Conservation (phyloP, 768 basidiomycete genomes). For the Tricholoma sp. region DNA sequence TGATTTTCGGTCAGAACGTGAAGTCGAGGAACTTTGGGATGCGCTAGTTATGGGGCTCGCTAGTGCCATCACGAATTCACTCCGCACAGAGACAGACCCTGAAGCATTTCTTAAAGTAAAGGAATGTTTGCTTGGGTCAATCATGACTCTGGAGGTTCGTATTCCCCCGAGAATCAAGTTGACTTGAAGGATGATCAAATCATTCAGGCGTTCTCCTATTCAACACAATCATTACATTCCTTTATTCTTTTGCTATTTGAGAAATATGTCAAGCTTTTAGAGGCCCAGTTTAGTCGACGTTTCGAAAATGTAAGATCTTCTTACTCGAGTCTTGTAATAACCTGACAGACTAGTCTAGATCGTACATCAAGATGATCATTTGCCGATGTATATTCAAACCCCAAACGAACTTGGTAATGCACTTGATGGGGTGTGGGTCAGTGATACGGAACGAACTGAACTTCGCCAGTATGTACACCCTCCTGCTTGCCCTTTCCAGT, state of each 20-base stretch:
- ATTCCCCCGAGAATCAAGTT: neutral
- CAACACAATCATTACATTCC: slow-evolving; percentile 74
- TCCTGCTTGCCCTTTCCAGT: neutral
- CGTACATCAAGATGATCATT: slow-evolving; percentile 80
- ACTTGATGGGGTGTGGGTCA: slow-evolving; percentile 81
- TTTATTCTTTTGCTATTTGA: slow-evolving; percentile 88
- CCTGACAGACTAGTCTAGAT: slow-evolving; percentile 43
- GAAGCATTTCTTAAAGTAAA: slow-evolving; percentile 82
- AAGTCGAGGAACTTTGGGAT: slow-evolving; percentile 96
- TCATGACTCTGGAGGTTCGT: slow-evolving; percentile 86
- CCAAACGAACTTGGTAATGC: slow-evolving; percentile 64
- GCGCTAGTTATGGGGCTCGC: slow-evolving; percentile 72
- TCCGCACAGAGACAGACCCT: slow-evolving; percentile 71
- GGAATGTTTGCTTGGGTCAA: slow-evolving; percentile 77
- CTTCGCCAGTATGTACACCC: slow-evolving; percentile 45
- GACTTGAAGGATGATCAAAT: neutral
- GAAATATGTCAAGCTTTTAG: slow-evolving; percentile 78
- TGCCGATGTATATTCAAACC: slow-evolving; percentile 74
- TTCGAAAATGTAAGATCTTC: slow-evolving; percentile 66
- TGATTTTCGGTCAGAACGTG: slow-evolving; percentile 82
- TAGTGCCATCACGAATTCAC: slow-evolving; percentile 64
- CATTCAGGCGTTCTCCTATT: slow-evolving; percentile 77
- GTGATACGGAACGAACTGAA: slow-evolving; percentile 55
- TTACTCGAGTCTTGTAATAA: neutral
- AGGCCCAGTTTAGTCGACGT: slow-evolving; percentile 72